Conservation (phyloP, 495 filamentous ascomycete species). For the Lasiosphaeria hispida region DNA sequence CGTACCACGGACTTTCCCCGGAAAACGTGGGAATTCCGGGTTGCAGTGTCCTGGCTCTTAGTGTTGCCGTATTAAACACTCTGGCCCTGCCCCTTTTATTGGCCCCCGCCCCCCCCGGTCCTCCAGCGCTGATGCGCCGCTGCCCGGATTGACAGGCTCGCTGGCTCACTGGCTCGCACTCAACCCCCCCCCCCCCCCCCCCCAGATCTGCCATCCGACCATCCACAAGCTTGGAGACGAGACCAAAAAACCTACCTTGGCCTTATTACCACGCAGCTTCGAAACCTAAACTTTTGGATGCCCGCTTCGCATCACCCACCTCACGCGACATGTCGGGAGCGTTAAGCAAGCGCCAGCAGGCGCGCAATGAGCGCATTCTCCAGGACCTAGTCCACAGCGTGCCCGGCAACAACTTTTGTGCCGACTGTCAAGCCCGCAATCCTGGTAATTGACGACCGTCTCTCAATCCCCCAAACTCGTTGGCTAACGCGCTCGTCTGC, state of each 20-base stretch:
- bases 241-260: slow-evolving; percentile 2
- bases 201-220: not conserved
- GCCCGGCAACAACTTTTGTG: slow-evolving; percentile 90
- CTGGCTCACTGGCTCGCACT: not conserved
- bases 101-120: not conserved
- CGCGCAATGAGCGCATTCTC: slow-evolving; percentile 88
- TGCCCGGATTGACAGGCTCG: slow-evolving; percentile 8
- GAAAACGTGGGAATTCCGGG: no score
- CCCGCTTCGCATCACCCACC: not conserved
- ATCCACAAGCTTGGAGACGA: not conserved
- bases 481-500: slow-evolving; percentile 26
- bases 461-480: slow-evolving; percentile 7
- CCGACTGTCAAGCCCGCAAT: slow-evolving; percentile 88
- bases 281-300: not conserved
- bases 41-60: slow-evolving; percentile 7
- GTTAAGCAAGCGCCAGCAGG: slow-evolving; percentile 89
- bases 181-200: slow-evolving; percentile 10
- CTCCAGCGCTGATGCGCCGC: not conserved
- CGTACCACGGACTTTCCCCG: no score
- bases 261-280: not conserved
- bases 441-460: slow-evolving; percentile 64
- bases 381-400: slow-evolving; percentile 86
- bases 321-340: slow-evolving; percentile 46
- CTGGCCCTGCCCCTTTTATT: not conserved
- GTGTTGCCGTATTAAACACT: slow-evolving; percentile 6